These are phyloP conservation scores for Cladobotryum protrusum DNA, from an alignment of 2,329 filamentous ascomycete species.

Conservation along the genomic window DNA sequence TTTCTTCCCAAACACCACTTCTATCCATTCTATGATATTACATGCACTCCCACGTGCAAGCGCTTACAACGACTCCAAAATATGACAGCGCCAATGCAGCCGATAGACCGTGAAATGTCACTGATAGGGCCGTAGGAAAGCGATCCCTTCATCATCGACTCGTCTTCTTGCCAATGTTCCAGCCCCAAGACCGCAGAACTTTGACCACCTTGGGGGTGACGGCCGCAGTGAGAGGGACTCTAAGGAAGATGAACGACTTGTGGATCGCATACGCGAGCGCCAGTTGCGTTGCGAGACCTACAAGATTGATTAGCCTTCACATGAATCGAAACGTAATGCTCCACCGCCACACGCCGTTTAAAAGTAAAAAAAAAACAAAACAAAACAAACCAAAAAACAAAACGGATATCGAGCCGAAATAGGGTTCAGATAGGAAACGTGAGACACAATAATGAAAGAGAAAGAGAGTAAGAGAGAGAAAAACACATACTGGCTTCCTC, in stretches of 20 bases:
- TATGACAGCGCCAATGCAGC: no score
- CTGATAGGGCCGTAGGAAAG: no score
- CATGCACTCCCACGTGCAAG: no score
- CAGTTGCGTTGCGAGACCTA: conserved; percentile 70
- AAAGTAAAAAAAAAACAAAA: not conserved
- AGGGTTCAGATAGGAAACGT: not conserved
- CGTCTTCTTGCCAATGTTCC: conserved; percentile 78
- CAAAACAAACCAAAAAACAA: not conserved
- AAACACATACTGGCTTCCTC: conserved; percentile 66
- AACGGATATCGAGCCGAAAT: no score
- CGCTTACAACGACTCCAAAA: no score
- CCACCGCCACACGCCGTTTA: not conserved
- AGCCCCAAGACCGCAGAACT: conserved; percentile 79
- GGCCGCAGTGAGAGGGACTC: conserved; percentile 87
- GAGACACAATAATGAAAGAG: not conserved
- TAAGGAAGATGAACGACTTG: conserved; percentile 94
- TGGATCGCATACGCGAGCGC: conserved; percentile 94
- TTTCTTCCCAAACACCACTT: no score
- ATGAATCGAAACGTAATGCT: no score
- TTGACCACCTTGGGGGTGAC: conserved; percentile 94
- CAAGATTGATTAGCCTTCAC: conserved; percentile 18
- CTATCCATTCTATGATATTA: no score
- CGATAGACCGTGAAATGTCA: no score
- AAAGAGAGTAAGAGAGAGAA: not conserved
- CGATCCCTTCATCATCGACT: conserved; percentile 8